Percentiles rank a stretch among this genome's conserved stretches.
phyloP scores from a whole-genome alignment of 1,139 yeast species.

The Kazachstania sp. region DNA sequence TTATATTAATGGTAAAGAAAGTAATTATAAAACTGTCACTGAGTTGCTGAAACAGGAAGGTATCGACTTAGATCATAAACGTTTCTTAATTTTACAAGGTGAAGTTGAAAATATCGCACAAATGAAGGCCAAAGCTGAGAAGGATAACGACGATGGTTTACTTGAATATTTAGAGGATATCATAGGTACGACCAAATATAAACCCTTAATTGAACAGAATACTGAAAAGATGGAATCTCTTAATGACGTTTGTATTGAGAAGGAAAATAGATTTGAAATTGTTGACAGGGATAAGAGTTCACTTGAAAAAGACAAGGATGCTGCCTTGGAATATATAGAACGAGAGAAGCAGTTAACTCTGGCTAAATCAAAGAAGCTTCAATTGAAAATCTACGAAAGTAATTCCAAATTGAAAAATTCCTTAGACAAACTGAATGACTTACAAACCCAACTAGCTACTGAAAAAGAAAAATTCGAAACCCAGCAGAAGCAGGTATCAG shows the following conservation, averaged over 20 bases:
- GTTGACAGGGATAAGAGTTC: conserved; percentile 69
- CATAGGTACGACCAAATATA: conserved; percentile 86
- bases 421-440: conserved; percentile 30
- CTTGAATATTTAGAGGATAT: conserved; percentile 93
- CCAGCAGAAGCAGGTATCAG: conserved; percentile 37
- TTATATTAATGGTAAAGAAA: conserved; percentile 58
- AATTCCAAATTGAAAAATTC: conserved; percentile 37
- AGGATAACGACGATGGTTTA: conserved; percentile 86
- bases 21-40: conserved; percentile 77
- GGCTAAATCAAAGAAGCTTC: conserved; percentile 50
- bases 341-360: conserved; percentile 55
- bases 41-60: conserved; percentile 69
- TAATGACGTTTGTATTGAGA: conserved; percentile 74
- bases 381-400: conserved; percentile 41
- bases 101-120: conserved; percentile 98
- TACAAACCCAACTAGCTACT: conserved; percentile 38
- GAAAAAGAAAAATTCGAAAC: conserved; percentile 44
- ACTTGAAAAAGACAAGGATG: conserved; percentile 61
- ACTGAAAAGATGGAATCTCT: conserved; percentile 53
- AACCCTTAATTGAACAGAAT: conserved; percentile 62
- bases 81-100: conserved; percentile 92
- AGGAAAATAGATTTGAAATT: conserved; percentile 67
- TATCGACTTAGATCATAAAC: conserved; percentile 86
- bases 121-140: conserved; percentile 96
- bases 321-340: conserved; percentile 57